These are phyloP conservation scores for Ilex aquifolium DNA, from an alignment of 257 asterid species.

Conservation along the genomic window DNA sequence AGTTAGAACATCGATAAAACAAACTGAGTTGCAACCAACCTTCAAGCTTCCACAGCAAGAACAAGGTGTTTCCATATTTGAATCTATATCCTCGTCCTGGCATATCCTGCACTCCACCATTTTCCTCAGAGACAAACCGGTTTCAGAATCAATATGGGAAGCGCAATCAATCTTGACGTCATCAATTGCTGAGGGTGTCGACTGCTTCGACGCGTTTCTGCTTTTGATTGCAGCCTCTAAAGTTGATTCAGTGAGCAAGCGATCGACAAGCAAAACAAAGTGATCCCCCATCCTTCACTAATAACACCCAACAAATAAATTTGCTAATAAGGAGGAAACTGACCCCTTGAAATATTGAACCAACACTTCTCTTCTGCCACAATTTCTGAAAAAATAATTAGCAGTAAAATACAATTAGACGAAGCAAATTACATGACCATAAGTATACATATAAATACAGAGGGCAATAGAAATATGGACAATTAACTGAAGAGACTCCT, in stretches of 20 bases:
- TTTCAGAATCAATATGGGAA: constrained; percentile 26
- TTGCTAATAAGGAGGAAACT: not conserved
- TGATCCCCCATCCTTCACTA: constrained; percentile 80
- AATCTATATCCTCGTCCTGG: constrained; percentile 84
- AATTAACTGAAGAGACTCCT: not conserved
- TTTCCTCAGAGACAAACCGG: constrained; percentile 50
- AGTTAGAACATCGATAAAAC: not conserved
- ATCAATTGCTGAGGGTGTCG: constrained; percentile 17
- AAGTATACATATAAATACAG: not conserved
- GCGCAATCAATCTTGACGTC: constrained; percentile 30
- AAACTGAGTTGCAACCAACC: constrained; percentile 35
- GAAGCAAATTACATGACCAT: not conserved
- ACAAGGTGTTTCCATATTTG: constrained; percentile 89
- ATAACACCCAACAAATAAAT: not conserved
- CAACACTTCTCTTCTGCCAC: not conserved
- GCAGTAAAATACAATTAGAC: not conserved
- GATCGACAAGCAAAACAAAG: constrained; percentile 90
- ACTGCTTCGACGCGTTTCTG: constrained; percentile 37
- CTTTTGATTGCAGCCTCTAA: constrained; percentile 89
- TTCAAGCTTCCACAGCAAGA: constrained; percentile 96
- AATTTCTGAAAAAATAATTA: not conserved
- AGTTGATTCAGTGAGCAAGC: constrained; percentile 89
- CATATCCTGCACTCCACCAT: constrained; percentile 92
- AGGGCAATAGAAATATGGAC: no score
- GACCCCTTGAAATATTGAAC: not conserved